Percentiles rank a stretch among this genome's conserved stretches.
Evolutionary conservation across 345 rosid genomes (phyloP).

Genomic region (Populus simonii): DNA sequence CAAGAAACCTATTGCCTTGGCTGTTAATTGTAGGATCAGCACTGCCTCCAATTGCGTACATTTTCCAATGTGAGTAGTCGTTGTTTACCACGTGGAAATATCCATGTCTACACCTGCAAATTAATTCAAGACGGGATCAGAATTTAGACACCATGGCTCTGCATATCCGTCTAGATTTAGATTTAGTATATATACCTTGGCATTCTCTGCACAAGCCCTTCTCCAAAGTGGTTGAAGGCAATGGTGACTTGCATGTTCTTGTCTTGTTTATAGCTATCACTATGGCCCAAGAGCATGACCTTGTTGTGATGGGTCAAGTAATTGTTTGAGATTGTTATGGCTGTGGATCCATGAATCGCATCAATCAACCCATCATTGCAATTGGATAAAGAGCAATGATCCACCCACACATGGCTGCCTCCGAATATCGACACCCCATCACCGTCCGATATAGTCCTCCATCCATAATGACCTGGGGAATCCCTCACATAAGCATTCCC

Average conservation of each 20-base stretch:
- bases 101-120: conserved; percentile 29
- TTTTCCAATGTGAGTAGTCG: conserved; percentile 30
- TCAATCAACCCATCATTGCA: conserved; percentile 31
- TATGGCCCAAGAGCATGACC: conserved; percentile 35
- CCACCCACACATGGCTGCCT: conserved; percentile 35
- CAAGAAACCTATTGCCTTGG: conserved; percentile 35
- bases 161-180: not conserved
- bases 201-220: conserved; percentile 36
- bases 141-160: not conserved
- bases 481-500: conserved; percentile 35
- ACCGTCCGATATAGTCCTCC: conserved; percentile 35
- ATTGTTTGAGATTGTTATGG: conserved; percentile 28
- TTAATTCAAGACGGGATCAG: not conserved
- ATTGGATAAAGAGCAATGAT: conserved; percentile 29
- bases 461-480: conserved; percentile 26
- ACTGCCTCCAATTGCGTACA: conserved; percentile 37
- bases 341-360: conserved; percentile 31
- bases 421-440: conserved; percentile 32
- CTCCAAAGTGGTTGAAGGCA: conserved; percentile 35
- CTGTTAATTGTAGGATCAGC: conserved; percentile 34
- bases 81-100: conserved; percentile 36
- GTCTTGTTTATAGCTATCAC: conserved; percentile 21
- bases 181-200: conserved; percentile 13
- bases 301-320: conserved; percentile 29
- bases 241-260: conserved; percentile 32